Evolutionary conservation across 495 filamentous ascomycete genomes (phyloP).

Genomic region (Xylaria palmicola): DNA sequence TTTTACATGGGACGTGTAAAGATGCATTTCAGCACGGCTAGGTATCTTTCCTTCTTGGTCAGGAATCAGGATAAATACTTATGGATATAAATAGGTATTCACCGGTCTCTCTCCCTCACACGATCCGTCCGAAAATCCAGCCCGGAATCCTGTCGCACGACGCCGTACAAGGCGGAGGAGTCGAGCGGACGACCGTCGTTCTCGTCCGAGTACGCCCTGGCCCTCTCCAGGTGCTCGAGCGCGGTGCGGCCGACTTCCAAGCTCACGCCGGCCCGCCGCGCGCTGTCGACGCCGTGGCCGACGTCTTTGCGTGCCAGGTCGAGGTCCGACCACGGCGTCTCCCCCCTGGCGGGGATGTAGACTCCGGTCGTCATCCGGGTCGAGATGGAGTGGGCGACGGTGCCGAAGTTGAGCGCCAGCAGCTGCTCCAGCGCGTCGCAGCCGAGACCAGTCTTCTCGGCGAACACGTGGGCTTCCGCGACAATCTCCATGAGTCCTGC

Average conservation of each 20-base stretch:
- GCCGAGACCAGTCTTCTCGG: constrained; percentile 54
- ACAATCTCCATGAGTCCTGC: constrained; percentile 43
- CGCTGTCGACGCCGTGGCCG: constrained; percentile 17
- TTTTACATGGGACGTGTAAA: no score
- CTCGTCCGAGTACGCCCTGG: constrained; percentile 10
- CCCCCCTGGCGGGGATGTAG: constrained; percentile 13
- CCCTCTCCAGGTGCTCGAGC: constrained; percentile 18
- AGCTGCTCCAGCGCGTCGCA: constrained; percentile 49
- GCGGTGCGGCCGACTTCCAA: constrained; percentile 20
- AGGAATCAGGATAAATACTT: no score
- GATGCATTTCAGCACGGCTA: no score
- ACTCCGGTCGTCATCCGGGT: constrained; percentile 32
- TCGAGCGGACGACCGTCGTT: constrained; percentile 19
- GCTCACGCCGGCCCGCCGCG: constrained; percentile 12
- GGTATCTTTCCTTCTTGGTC: neutral
- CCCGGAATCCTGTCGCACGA: constrained; percentile 19
- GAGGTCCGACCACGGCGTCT: constrained; percentile 17
- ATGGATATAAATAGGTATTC: neutral
- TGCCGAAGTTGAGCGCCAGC: constrained; percentile 53
- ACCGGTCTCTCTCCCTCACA: constrained; percentile 17
- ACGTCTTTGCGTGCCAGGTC: constrained; percentile 22
- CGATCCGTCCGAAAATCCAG: constrained; percentile 22
- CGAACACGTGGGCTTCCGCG: constrained; percentile 57
- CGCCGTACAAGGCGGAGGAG: constrained; percentile 24
- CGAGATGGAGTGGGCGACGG: constrained; percentile 51